These are phyloP conservation scores for Theileria sp. DNA, from an alignment of 169 alveolate species.

Conservation along the genomic window DNA sequence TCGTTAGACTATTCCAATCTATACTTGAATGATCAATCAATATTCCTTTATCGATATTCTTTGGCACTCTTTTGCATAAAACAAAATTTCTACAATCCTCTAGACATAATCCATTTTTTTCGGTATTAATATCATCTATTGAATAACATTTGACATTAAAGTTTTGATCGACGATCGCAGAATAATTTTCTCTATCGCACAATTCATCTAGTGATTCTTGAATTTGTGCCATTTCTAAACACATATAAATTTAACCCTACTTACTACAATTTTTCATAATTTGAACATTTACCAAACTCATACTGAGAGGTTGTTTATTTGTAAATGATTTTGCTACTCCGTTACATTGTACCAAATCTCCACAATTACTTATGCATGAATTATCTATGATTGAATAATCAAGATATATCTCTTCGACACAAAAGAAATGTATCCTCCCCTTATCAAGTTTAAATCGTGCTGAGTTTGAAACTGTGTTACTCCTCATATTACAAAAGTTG, in stretches of 20 bases:
- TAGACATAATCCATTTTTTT: background rate
- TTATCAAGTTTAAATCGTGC: constrained; percentile 7
- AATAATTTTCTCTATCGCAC: constrained; percentile 18
- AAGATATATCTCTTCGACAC: constrained; percentile 20
- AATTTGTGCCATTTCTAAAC: constrained; percentile 18
- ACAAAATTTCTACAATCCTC: constrained; percentile 45
- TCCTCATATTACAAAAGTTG: constrained; percentile 10
- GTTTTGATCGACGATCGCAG: constrained; percentile 8
- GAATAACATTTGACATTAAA: constrained; percentile 6
- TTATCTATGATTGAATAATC: constrained; percentile 8
- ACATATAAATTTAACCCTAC: background rate
- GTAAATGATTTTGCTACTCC: background rate
- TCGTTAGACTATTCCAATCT: constrained; percentile 22
- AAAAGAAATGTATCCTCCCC: constrained; percentile 15
- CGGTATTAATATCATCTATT: background rate
- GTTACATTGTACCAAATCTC: constrained; percentile 10
- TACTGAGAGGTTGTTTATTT: background rate
- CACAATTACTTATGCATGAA: constrained; percentile 41
- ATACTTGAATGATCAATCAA: background rate
- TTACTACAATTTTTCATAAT: constrained; percentile 19
- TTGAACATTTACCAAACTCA: background rate
- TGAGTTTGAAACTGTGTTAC: constrained; percentile 5
- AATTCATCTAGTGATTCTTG: constrained; percentile 38
- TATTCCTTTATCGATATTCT: background rate
- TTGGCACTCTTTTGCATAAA: constrained; percentile 19